Evolutionary conservation across 495 filamentous ascomycete species (phyloP), one percentile per base, ranked within the genome.

Genomic region (Hyaloscypha hepaticicola): DNA sequence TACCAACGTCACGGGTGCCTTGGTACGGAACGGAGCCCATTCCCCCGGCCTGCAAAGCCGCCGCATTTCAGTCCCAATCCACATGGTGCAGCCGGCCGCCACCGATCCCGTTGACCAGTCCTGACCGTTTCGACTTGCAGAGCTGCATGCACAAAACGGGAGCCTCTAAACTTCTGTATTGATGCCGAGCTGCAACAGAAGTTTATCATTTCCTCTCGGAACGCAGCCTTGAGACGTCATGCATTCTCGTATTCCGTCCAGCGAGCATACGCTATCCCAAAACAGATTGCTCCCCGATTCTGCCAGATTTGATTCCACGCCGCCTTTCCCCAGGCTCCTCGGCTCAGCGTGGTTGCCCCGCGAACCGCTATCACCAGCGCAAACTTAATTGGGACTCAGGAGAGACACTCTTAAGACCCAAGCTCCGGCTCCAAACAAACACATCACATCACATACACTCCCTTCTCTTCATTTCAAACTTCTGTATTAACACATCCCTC

Each of bases 401-500:
- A 26, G 38, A 26, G 41, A 51, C 22, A 61, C 25, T n/a, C 34
- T 19, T 51, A 2, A 51, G 4, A 28, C 58, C 38, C 41, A 21
- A 24, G 21, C 21, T 21, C 57, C 31, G 21, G 34, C 29, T 22
- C 49, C 27, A 24, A 22, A 19, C 21, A 53, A 53, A 53, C 26
- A 27, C 50, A 53, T 21, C 19, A 8, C 38, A 19, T 9, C 22
- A 55, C 60, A 60, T 24, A 48, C 58, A 49, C 14, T 29, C 48
- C 45, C 51, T 38, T 55, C 48, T 60, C 57, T 69, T 69, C 64
- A 60, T 55, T 69, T 69, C 67, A 52, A 25, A 19, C 56, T 65
- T 56, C 34, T 69, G 67, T 69, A 69, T 69, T 69, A 69, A 69
- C 64, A 69, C 64, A 69, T 66, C 63, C 19, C 56, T 53, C 61